Evolutionary conservation across 257 asterid genomes (phyloP), one percentile per base, ranked within the genome.

Genomic region (Solanum ahanhuiri): DNA sequence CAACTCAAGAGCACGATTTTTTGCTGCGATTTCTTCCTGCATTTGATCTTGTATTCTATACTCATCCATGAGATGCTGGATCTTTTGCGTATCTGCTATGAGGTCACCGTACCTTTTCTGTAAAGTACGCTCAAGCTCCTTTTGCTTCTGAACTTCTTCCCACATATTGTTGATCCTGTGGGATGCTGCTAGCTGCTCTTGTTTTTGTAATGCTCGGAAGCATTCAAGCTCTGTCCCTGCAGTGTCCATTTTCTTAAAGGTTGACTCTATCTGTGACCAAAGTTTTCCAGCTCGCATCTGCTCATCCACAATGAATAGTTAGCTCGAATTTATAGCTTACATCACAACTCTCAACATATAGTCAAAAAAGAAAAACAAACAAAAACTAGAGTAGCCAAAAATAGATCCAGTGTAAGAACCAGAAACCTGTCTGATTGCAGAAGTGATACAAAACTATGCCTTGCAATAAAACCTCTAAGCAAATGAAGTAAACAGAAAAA

Each of bases 131-230:
- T 97, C 99, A 0, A 97, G 95, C 81, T 97, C 97, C 91, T 97
- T 97, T 91, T 97, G 99, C 88, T 95, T 97, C 94, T 97, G 98
- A 75, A 93, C 98, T 91, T 97, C 98, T 91, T 97, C 98, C 99
- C 99, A 97, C 28, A 94, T 92, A 85, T 91, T 90, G 87, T 96
- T 91, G 85, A 95, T 92, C 89, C 99, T 92, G 85, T 93, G 91
- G 20, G 97, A 87, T 63, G 98, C 97, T 28, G 98, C 94, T 81
- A 91, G 30, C 28, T 90, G 92, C 86, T 97, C 99, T 93, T 95
- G 98, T 90, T 91, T 92, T 89, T 94, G 98, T 87, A 97, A 85
- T 85, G 95, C 96, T 87, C 87, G 91, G 90, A 95, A 97, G 88
- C 98, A 97, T 89, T 93, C 98, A 0, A 94, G 93, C 88, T 97